Conservation (phyloP, 371 early-diverging fungal genomes). For the Capniomyces stellatus region DNA sequence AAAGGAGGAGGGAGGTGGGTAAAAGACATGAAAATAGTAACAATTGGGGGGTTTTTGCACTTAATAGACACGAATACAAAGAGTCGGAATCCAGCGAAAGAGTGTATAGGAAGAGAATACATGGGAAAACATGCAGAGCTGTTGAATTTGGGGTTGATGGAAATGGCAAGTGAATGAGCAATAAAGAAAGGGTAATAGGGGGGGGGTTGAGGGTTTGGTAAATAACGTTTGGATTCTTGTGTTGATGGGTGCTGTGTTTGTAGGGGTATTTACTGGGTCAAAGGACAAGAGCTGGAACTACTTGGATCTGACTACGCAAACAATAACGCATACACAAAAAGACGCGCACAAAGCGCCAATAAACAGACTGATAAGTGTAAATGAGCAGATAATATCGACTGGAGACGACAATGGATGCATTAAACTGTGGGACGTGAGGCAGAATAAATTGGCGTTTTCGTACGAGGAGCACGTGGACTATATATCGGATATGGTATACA, state of each 20-base stretch:
- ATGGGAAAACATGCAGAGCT: slow-evolving; percentile 68
- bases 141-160: slow-evolving; percentile 60
- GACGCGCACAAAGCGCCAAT: slow-evolving; percentile 58
- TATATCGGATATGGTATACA: slow-evolving; percentile 63
- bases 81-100: slow-evolving; percentile 28
- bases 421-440: slow-evolving; percentile 69
- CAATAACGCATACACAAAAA: slow-evolving; percentile 32
- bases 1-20: background rate
- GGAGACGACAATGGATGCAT: slow-evolving; percentile 83
- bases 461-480: slow-evolving; percentile 72
- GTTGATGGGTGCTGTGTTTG: too few species aligned
- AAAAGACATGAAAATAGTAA: too few species aligned
- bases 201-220: too few species aligned
- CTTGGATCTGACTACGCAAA: slow-evolving; percentile 48
- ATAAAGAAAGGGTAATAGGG: slow-evolving; percentile 20
- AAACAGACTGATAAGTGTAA: slow-evolving; percentile 44
- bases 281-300: slow-evolving; percentile 58
- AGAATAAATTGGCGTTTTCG: slow-evolving; percentile 34
- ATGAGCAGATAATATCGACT: slow-evolving; percentile 55
- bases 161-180: slow-evolving; percentile 5
- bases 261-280: slow-evolving; percentile 50
- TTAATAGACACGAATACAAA: slow-evolving; percentile 8
- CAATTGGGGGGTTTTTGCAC: too few species aligned
- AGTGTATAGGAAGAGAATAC: slow-evolving; percentile 36
- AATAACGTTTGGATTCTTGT: too few species aligned